Base-by-base conservation (phyloP, 768 basidiomycete species). In the Trametes villosa region DNA sequence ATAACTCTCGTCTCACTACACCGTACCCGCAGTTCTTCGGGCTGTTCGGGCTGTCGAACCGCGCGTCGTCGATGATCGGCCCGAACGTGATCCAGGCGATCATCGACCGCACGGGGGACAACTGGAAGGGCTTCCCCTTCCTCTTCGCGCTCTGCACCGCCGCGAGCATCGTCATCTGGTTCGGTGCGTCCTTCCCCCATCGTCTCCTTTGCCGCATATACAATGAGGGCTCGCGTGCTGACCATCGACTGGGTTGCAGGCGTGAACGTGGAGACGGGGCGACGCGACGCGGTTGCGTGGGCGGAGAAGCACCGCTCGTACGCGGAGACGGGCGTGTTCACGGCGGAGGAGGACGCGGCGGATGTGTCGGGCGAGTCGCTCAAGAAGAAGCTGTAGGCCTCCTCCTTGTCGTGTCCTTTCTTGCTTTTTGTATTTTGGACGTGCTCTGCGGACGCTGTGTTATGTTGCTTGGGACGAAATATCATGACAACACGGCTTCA, bases 91-190 rank as follows among this genome's bases (percentile, higher is more conserved):
- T 93, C 38, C 89, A 92, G 70, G 89, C 85, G 3, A 92, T 93
- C 69, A 92, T 94, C 59, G 78, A 92, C 72, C 76, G 76, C 49
- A 79, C 85, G 2, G 87, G 86, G 0, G 80, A 85, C 70, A 92
- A 89, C 69, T 93, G 92, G 92, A 80, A 83, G 68, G 92, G 92
- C 0, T 94, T 94, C 71, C 88, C 90, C 2, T 93, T 94, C 77
- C 75, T 94, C 24, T 92, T 94, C 66, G 87, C 85, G 29, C 74
- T 92, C 9, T 92, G 89, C 65, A 69, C 76, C 11, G 68, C 74
- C 22, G 91, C 92, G 1, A 87, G 86, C 29, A 22, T 91, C 47
- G 81, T 88, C 18, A 93, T 94, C 54, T 94, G 90, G 89, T 86
- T 93, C 69, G 81, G 77, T 50, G 83, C 51, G 70, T 67, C 42